Evolutionary conservation across 331 rosid genomes (phyloP).

Genomic region (Stylosanthes scabra): DNA sequence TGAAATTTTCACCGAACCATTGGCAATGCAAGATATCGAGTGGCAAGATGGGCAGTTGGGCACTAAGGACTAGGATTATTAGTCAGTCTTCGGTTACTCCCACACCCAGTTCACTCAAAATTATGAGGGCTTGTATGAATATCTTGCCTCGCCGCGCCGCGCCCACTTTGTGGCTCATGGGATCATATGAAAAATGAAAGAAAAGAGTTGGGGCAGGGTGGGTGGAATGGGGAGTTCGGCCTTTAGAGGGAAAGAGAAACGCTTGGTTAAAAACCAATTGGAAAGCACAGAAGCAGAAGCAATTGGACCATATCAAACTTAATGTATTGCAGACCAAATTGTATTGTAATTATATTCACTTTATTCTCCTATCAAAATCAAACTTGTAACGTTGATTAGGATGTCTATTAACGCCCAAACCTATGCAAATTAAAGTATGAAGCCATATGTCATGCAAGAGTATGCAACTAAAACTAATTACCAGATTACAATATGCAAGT

Average conservation of each 20-base stretch:
- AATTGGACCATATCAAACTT: neutral
- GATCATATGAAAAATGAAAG: too few relatives aligned
- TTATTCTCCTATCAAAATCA: neutral
- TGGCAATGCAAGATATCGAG: conserved; percentile 64
- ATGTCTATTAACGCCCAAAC: neutral
- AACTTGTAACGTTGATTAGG: neutral
- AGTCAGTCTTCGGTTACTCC: neutral
- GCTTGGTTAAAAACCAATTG: neutral
- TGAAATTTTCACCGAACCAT: conserved; percentile 92
- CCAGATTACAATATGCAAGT: conserved; percentile 20
- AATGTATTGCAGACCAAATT: too few relatives aligned
- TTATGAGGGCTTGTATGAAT: too few relatives aligned
- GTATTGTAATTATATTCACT: neutral
- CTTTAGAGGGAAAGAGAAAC: neutral
- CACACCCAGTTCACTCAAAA: neutral
- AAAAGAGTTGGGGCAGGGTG: too few relatives aligned
- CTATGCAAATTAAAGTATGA: neutral
- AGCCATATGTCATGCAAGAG: too few relatives aligned
- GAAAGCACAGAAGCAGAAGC: too few relatives aligned
- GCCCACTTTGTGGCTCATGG: too few relatives aligned
- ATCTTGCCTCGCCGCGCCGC: too few relatives aligned
- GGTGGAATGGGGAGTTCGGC: too few relatives aligned
- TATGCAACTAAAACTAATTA: neutral
- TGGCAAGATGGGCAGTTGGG: conserved; percentile 58
- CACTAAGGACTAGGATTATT: conserved; percentile 31